A percentile compares a stretch with the other conserved stretches of the same genome.
These are phyloP conservation scores for Yarrowia sp. DNA, from an alignment of 805 yeast species.

Conservation along the genomic window DNA sequence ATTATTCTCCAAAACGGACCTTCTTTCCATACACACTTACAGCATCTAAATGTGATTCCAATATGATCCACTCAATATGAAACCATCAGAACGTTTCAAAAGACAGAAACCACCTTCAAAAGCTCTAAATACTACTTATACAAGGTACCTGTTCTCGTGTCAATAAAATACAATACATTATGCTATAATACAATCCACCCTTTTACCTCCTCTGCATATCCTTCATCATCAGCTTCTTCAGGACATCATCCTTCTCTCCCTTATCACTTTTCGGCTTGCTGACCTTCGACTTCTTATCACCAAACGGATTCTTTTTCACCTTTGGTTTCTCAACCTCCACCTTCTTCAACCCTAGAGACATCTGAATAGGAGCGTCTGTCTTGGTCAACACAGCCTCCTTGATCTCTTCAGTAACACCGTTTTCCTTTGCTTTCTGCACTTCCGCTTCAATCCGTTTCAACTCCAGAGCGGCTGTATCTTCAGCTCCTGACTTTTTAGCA, in stretches of 20 bases:
- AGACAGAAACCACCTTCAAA: no score
- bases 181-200: background rate
- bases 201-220: constrained; percentile 13
- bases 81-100: no score
- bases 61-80: no score
- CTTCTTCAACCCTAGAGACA: constrained; percentile 7
- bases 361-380: constrained; percentile 10
- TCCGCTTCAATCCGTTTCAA: constrained; percentile 9
- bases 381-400: constrained; percentile 5
- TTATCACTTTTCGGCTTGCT: background rate
- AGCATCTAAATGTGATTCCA: no score
- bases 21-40: no score
- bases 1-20: no score
- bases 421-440: background rate
- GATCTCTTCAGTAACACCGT: background rate
- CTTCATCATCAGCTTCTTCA: constrained; percentile 4
- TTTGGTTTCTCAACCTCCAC: background rate
- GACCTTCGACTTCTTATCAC: background rate
- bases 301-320: constrained; percentile 19
- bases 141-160: no score
- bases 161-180: background rate
- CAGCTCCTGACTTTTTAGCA: background rate
- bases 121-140: no score
- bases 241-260: background rate
- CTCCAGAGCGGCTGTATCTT: constrained; percentile 1